Evolutionary conservation across 1,284 basidiomycete genomes (phyloP).

Genomic region (Pseudozyma flocculosa): DNA sequence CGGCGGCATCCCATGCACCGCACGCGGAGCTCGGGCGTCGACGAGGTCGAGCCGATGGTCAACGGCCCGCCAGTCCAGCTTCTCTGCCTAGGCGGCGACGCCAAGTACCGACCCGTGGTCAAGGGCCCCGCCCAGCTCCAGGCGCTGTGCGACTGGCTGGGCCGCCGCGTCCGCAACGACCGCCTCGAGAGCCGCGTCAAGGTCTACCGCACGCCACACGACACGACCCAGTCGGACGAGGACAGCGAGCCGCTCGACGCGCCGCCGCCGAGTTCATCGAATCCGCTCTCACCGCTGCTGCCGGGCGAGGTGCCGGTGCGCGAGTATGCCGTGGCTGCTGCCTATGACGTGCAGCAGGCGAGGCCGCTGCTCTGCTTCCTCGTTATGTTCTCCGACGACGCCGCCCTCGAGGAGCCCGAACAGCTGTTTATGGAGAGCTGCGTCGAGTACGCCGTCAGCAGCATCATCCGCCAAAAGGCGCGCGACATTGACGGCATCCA

Average conservation of each 20-base stretch:
- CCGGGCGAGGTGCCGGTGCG: constrained; percentile 8
- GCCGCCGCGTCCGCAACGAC: background rate
- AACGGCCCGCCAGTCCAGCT: background rate
- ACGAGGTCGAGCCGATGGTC: background rate
- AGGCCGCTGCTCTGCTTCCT: constrained; percentile 34
- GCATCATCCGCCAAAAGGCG: constrained; percentile 33
- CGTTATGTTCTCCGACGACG: constrained; percentile 17
- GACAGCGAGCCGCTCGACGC: constrained; percentile 7
- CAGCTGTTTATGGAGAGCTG: constrained; percentile 25
- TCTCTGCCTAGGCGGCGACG: constrained; percentile 13
- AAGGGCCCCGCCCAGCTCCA: background rate
- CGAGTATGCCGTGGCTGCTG: constrained; percentile 22
- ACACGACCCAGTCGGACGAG: constrained; percentile 4
- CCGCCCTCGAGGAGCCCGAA: constrained; percentile 28
- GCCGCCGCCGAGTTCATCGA: background rate
- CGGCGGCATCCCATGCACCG: background rate
- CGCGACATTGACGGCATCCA: constrained; percentile 38
- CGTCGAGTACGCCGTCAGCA: constrained; percentile 17
- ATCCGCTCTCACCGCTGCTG: constrained; percentile 3
- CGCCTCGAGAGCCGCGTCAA: constrained; percentile 7
- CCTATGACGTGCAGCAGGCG: constrained; percentile 24
- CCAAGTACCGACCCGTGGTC: constrained; percentile 4
- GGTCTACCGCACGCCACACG: constrained; percentile 10
- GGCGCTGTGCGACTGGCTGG: background rate
- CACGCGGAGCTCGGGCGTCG: background rate